Evolutionary conservation across 2,329 filamentous ascomycete genomes (phyloP).

Genomic region (Ophiostoma quercus): DNA sequence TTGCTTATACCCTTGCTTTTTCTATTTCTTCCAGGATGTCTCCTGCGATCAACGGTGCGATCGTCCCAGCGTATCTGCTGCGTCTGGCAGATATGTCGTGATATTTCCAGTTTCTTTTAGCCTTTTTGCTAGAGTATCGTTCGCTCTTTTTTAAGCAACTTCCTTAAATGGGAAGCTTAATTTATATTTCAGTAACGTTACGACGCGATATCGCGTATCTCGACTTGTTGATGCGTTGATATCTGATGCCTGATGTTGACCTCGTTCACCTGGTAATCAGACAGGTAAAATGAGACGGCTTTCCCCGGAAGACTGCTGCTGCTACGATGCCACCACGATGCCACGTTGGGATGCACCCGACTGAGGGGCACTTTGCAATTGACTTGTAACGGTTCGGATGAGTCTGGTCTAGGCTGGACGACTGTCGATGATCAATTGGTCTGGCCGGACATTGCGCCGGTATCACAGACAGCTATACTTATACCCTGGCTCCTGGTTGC

Average conservation of each 20-base stretch:
- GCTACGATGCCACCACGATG: not conserved
- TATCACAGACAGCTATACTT: not conserved
- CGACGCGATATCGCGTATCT: constrained; percentile 4
- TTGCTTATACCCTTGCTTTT: not conserved
- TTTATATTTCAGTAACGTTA: not conserved
- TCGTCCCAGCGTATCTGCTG: not conserved
- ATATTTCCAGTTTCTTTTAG: constrained; percentile 8
- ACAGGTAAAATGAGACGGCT: not conserved
- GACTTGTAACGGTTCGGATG: not conserved
- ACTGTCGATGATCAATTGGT: not conserved
- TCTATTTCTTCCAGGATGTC: not conserved
- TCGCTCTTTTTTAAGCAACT: not conserved
- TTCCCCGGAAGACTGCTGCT: not conserved
- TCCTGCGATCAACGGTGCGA: not conserved
- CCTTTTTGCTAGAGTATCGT: not conserved
- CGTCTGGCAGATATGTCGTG: not conserved
- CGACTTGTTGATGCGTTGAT: not conserved
- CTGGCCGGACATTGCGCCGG: not conserved
- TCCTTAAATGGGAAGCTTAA: not conserved
- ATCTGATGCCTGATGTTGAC: not conserved
- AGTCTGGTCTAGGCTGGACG: not conserved
- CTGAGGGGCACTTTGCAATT: not conserved
- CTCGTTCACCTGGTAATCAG: not conserved
- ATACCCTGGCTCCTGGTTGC: not conserved
- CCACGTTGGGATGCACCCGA: not conserved